Base-by-base conservation (phyloP, 495 filamentous ascomycete genomes). In the Neurospora tetraspora region DNA sequence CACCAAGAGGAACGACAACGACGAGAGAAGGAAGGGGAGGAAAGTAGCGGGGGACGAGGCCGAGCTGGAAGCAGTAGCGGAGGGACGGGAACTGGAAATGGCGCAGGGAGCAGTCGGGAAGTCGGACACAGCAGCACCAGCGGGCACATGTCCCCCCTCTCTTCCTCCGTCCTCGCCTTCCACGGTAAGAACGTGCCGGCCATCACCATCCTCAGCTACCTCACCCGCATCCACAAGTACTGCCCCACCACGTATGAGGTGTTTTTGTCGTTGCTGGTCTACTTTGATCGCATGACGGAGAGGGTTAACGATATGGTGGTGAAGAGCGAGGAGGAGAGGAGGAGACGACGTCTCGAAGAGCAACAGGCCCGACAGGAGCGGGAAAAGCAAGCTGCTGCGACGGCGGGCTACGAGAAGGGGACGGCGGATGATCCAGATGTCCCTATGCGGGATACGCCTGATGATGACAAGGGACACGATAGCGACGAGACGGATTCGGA, bases 231-330 rank as follows among this genome's bases (percentile, higher is more conserved):
- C 76, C 95, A 99, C 80, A 98, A 98, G 81, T 99, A 99, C 78
- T 99, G 96, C 77, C 96, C 96, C 0, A 98, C 96, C 5, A 98
- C 96, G 6, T 99, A 97, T 80, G 96, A 99, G 82, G 96, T 99
- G 0, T 99, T 99, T 77, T 83, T 99, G 47, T 97, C 93, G 74
- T 80, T 99, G 76, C 83, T 99, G 70, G 94, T 99, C 47, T 99
- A 99, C 77, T 99, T 99, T 82, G 96, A 99, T 79, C 91, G 96
- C 39, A 99, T 99, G 96, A 97, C 96, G 70, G 96, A 98, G 77
- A 86, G 93, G 72, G 95, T 99, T 53, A 99, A 98, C 78, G 88
- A 83, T 18, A 77, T 84, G 78, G 85, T 86, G 9, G 76, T 82
- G 71, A 82, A 85, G 76, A 82, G 81, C 40, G 83, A 86, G 70